Evolutionary conservation across 176 grass and related monocot genomes (phyloP).

Genomic region (Oryza nivara): DNA sequence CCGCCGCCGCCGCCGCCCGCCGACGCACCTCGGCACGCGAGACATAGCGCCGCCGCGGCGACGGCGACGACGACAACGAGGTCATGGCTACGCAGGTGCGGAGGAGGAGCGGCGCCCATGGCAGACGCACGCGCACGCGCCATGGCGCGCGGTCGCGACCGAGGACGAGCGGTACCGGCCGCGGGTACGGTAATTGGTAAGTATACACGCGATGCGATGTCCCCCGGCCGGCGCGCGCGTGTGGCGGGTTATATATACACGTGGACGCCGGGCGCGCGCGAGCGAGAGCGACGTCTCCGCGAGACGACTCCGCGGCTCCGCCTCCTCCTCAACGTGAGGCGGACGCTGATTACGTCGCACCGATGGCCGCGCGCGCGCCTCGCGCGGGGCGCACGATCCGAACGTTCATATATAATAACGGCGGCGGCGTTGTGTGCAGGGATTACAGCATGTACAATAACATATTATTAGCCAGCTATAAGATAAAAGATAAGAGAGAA

Average conservation of each 20-base stretch:
- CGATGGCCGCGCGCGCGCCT: too few species aligned
- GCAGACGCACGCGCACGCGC: neutral
- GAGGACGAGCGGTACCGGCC: neutral
- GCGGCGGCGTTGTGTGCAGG: neutral
- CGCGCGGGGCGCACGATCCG: constrained; percentile 16
- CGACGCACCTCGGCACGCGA: neutral
- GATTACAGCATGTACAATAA: too few species aligned
- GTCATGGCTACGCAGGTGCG: neutral
- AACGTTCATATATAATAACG: constrained; percentile 6
- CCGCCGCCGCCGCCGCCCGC: neutral
- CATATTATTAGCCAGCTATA: too few species aligned
- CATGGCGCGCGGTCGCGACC: neutral
- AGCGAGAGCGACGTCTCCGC: neutral
- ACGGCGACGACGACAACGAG: neutral
- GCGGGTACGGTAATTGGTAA: neutral
- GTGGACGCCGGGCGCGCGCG: neutral
- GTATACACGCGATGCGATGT: neutral
- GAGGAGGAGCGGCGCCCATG: neutral
- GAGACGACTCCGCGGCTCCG: neutral
- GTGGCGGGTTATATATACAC: constrained; percentile 39
- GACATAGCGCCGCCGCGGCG: neutral
- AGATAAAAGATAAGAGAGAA: too few species aligned
- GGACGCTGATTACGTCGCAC: neutral
- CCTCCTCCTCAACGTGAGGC: neutral
- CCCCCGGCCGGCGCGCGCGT: neutral